Conservation (phyloP, 257 asterid genomes). For the Lycium barbarum region DNA sequence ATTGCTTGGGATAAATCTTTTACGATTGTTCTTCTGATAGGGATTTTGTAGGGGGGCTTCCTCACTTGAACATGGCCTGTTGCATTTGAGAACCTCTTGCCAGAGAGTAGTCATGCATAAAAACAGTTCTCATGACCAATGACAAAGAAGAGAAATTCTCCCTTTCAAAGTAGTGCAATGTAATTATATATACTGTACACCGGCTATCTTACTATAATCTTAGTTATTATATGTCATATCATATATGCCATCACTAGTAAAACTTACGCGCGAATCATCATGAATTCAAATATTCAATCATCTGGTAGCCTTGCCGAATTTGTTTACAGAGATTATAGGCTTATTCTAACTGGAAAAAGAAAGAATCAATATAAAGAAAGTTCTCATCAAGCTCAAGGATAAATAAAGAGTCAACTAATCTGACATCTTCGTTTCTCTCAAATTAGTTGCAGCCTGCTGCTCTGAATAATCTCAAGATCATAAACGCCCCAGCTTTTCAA, state of each 20-base stretch:
- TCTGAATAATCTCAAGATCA: constrained; percentile 29
- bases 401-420: neutral
- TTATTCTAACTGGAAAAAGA: neutral
- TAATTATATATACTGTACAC: neutral
- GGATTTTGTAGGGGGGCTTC: too few relatives aligned
- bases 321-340: neutral
- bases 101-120: neutral
- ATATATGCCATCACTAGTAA: neutral
- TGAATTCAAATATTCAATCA: constrained; percentile 25
- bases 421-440: neutral
- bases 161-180: neutral
- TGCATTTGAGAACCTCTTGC: constrained; percentile 1
- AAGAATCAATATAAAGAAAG: neutral
- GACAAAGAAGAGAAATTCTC: too few relatives aligned
- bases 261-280: constrained; percentile 14
- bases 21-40: too few relatives aligned
- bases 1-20: too few relatives aligned
- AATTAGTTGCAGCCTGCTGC: neutral
- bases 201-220: neutral
- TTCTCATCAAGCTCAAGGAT: constrained; percentile 12
- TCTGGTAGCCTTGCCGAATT: neutral
- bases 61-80: neutral
- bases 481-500: constrained; percentile 68
- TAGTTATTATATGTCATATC: neutral
- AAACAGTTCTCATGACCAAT: neutral